Evolutionary conservation across 345 rosid species (phyloP).

Genomic region (Gossypium australe): DNA sequence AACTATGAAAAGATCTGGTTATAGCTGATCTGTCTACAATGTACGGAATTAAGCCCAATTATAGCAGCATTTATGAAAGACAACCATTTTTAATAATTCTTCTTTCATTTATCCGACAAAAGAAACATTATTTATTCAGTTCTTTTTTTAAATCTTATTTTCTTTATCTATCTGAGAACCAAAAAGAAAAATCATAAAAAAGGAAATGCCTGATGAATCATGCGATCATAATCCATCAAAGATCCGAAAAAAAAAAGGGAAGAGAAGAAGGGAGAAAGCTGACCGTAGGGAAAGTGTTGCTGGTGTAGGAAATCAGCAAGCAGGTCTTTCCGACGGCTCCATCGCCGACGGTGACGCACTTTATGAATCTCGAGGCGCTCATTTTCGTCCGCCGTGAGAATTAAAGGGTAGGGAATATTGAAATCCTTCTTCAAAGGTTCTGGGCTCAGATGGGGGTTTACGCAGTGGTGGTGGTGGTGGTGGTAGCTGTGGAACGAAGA

Average conservation of each 20-base stretch:
- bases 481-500: background rate
- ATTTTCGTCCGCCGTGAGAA: constrained; percentile 26
- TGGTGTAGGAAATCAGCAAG: constrained; percentile 88
- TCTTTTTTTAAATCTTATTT: background rate
- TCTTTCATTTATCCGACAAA: background rate
- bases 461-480: background rate
- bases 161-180: background rate
- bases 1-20: background rate
- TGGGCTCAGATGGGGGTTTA: constrained; percentile 9
- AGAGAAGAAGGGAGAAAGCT: background rate
- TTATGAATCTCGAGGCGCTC: constrained; percentile 93
- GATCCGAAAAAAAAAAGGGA: background rate
- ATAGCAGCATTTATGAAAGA: background rate
- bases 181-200: background rate
- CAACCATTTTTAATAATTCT: background rate
- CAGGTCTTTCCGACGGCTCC: constrained; percentile 97
- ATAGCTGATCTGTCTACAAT: constrained; percentile 2
- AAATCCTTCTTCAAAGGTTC: background rate
- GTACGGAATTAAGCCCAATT: background rate
- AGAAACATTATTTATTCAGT: background rate
- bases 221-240: background rate
- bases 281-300: constrained; percentile 97
- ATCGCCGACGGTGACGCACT: constrained; percentile 97
- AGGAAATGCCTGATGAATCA: background rate
- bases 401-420: background rate